Evolutionary conservation across 768 basidiomycete species (phyloP).

Genomic region (Podaxis sp.): DNA sequence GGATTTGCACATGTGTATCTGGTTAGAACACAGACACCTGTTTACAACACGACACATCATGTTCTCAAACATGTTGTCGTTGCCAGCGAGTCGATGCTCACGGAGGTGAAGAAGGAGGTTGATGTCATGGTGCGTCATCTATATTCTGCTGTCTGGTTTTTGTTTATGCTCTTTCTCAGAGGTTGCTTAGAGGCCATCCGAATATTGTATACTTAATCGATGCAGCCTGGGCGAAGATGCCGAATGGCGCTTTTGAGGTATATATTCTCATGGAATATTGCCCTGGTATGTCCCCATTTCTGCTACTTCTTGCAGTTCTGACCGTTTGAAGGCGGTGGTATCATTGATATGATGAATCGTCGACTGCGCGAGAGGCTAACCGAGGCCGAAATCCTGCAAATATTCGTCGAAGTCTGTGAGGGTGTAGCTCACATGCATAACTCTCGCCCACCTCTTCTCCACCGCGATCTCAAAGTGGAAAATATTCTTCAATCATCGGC

Average conservation of each 20-base stretch:
- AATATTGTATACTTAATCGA: conserved; percentile 97
- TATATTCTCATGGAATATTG: conserved; percentile 99
- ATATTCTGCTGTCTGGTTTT: conserved; percentile 12
- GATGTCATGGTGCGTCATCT: conserved; percentile 84
- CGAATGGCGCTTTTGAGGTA: conserved; percentile 86
- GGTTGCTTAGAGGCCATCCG: conserved; percentile 86
- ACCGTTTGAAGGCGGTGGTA: conserved; percentile 74
- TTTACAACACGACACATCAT: conserved; percentile 91
- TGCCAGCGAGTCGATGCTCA: conserved; percentile 81
- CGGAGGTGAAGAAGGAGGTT: conserved; percentile 95
- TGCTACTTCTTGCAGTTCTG: not conserved
- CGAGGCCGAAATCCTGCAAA: conserved; percentile 94
- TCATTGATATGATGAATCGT: conserved; percentile 99
- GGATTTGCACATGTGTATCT: conserved; percentile 99
- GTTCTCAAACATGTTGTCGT: conserved; percentile 97
- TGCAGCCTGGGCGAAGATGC: conserved; percentile 83
- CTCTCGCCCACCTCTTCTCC: conserved; percentile 82
- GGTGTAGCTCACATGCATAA: conserved; percentile 97
- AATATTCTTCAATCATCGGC: conserved; percentile 90
- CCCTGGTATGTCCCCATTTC: conserved; percentile 52
- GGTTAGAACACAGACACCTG: conserved; percentile 78
- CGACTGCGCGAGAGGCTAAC: conserved; percentile 91
- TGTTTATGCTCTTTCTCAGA: conserved; percentile 44
- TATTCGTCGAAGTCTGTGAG: conserved; percentile 97
- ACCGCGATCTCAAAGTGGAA: conserved; percentile 98